Conservation (phyloP, 73 alveolate species). For the Tetrahymena thermophila region DNA sequence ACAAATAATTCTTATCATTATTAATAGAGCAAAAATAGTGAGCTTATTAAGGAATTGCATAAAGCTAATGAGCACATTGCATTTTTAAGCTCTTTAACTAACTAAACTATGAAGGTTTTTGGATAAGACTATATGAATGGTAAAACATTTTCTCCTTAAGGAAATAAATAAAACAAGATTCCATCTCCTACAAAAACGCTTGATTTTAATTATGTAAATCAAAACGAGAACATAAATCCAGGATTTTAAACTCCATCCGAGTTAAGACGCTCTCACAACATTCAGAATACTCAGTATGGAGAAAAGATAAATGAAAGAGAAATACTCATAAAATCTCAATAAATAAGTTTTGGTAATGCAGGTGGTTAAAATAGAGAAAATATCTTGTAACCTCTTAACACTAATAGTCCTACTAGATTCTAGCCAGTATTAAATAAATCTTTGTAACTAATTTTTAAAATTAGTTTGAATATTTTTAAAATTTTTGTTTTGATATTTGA, state of each 20-base stretch:
- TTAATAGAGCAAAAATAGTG: background rate
- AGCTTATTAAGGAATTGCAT: background rate
- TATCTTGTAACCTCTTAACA: background rate
- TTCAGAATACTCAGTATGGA: background rate
- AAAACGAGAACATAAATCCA: background rate
- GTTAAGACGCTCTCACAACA: background rate
- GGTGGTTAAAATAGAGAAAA: background rate
- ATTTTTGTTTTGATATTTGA: background rate
- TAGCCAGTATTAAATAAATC: background rate
- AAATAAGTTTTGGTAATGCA: background rate
- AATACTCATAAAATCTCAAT: background rate
- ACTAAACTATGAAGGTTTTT: background rate
- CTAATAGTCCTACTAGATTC: background rate
- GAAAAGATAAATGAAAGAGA: background rate
- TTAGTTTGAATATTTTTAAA: background rate
- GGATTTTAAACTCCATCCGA: background rate
- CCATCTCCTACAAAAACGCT: background rate
- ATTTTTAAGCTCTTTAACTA: constrained; percentile 3
- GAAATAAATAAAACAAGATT: background rate
- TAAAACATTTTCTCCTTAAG: background rate
- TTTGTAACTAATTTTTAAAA: background rate
- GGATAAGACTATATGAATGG: background rate
- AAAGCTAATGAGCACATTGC: constrained; percentile 43
- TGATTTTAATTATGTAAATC: background rate
- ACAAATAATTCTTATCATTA: background rate